Evolutionary conservation across 2,329 filamentous ascomycete genomes (phyloP).

Genomic region (Fusarium sterilihyphosum): DNA sequence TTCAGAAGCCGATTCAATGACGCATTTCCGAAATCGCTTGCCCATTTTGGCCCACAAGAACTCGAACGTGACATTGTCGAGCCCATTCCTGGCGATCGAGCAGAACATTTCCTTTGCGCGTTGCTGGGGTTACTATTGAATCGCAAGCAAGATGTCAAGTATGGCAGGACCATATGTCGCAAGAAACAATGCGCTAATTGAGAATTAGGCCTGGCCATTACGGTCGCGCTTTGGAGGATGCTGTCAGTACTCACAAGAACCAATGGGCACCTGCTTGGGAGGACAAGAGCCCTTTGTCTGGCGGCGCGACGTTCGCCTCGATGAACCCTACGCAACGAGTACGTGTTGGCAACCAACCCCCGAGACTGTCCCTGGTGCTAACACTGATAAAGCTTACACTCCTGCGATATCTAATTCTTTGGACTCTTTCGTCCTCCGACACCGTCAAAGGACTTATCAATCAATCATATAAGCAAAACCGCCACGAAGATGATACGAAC

Average conservation of each 20-base stretch:
- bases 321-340: slow-evolving; percentile 87
- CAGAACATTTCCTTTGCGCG: slow-evolving; percentile 89
- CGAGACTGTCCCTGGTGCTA: slow-evolving; percentile 1
- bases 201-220: slow-evolving; percentile 85
- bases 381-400: slow-evolving; percentile 73
- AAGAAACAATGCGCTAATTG: slow-evolving; percentile 23
- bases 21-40: slow-evolving; percentile 84
- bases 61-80: slow-evolving; percentile 88
- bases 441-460: slow-evolving; percentile 82
- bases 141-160: slow-evolving; percentile 99
- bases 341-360: slow-evolving; percentile 45
- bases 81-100: slow-evolving; percentile 80
- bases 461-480: slow-evolving; percentile 86
- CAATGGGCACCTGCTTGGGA: slow-evolving; percentile 93
- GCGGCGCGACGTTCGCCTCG: slow-evolving; percentile 80
- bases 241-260: slow-evolving; percentile 81
- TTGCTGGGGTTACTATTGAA: slow-evolving; percentile 89
- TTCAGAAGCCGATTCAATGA: slow-evolving; percentile 94
- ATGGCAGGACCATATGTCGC: slow-evolving; percentile 52
- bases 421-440: slow-evolving; percentile 91
- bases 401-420: slow-evolving; percentile 83
- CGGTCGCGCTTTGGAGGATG: slow-evolving; percentile 91
- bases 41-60: slow-evolving; percentile 94
- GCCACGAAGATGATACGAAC: slow-evolving; percentile 82
- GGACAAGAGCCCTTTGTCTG: slow-evolving; percentile 82